Conservation (phyloP, 331 rosid species). For the Acacia concinna region DNA sequence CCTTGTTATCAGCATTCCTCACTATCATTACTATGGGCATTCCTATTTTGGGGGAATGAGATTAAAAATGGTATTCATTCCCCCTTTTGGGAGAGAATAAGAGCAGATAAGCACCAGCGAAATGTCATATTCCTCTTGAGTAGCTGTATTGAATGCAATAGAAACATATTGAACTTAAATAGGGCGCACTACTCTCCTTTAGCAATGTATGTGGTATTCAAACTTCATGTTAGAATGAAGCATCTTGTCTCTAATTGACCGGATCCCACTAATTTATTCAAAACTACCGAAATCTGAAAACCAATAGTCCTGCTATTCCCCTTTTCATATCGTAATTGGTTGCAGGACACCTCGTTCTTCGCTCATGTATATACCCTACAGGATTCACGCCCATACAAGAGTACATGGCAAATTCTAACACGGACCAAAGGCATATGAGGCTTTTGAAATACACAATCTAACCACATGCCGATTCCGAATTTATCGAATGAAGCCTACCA, state of each 20-base stretch:
- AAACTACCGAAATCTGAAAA: not conserved
- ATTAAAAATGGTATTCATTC: slow-evolving; percentile 21
- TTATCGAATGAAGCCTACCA: slow-evolving; percentile 52
- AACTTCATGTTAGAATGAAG: slow-evolving; percentile 3
- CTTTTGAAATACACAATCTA: not conserved
- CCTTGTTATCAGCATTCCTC: slow-evolving; percentile 16
- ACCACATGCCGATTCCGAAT: not conserved
- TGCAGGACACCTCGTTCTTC: not conserved
- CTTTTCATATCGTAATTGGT: slow-evolving; percentile 2
- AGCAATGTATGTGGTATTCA: not conserved
- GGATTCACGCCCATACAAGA: not conserved
- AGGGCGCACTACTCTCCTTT: not conserved
- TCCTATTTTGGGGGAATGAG: not conserved
- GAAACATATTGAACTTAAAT: not conserved
- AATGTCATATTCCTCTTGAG: slow-evolving; percentile 14
- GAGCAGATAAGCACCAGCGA: not conserved
- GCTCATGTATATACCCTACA: not conserved
- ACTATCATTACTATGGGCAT: slow-evolving; percentile 17
- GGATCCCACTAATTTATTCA: slow-evolving; percentile 16
- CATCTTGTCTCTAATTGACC: slow-evolving; percentile 16
- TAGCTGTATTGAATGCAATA: slow-evolving; percentile 10
- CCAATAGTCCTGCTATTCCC: not conserved
- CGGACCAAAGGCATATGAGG: not conserved
- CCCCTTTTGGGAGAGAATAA: not conserved
- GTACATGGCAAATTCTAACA: not conserved